Base-by-base conservation (phyloP, 1,139 yeast genomes). In the Nadsonia commutata region DNA sequence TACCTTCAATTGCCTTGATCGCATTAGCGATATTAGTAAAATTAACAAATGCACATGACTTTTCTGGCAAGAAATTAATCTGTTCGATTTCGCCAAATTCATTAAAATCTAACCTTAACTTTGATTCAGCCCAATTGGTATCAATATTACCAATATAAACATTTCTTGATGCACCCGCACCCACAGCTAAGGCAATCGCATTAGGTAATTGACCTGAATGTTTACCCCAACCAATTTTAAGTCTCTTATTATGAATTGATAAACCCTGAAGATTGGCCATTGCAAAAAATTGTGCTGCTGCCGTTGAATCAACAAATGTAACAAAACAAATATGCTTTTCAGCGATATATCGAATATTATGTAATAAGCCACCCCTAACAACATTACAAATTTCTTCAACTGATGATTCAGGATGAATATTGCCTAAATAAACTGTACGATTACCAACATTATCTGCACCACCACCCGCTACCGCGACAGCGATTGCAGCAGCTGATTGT, bases 211-310 rank as follows among this genome's bases (percentile, higher is more conserved):
- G 90, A 8, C 96, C 95, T 1, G 94, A 78, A 60, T 85, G 94
- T 58, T 83, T 84, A 41, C 97, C 98, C 97, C 97, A 90, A 18
- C 95, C 95, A 47, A 90, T 83, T 59, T 83, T 82, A 46, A 88
- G 76, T 52, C 83, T 71, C 54, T 88, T 72, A 54, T 80, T 78
- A 59, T 83, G 94, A 45, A 90, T 78, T 3, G 82, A 72, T 45
- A 90, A 65, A 1, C 93, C 94, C 52, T 84, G 90, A 49, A 80
- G 66, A 57, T 81, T 85, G 51, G 90, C 78, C 77, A 81, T 75
- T 17, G 95, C 94, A 62, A 79, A 85, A 59, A 90, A 86, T 59
- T 83, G 94, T 0, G 94, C 94, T 0, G 97, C 96, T 5, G 95
- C 93, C 42, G 82, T 74, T 31, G 95, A 88, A 52, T 85, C 94